phyloP scores from a whole-genome alignment of 805 yeast species.

The Starmera quercuum region DNA sequence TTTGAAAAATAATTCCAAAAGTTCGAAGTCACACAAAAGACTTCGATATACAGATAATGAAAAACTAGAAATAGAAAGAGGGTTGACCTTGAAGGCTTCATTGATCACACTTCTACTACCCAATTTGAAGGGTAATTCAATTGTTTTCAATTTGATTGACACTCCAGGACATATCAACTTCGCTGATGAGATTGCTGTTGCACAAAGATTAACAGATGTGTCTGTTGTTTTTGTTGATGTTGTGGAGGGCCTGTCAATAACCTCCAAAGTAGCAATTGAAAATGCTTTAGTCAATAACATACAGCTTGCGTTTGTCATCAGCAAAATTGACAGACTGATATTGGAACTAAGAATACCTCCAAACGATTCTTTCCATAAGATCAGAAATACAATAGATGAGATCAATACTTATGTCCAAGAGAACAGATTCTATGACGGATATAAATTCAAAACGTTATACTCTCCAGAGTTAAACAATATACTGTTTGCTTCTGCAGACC shows the following conservation, averaged over 20 bases:
- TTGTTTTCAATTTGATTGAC: slow-evolving; percentile 61
- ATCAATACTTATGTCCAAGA: slow-evolving; percentile 47
- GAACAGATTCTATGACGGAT: slow-evolving; percentile 19
- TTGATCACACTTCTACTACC: slow-evolving; percentile 56
- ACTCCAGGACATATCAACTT: slow-evolving; percentile 92
- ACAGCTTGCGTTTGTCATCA: slow-evolving; percentile 55
- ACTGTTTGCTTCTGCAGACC: slow-evolving; percentile 61
- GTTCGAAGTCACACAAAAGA: slow-evolving; percentile 54
- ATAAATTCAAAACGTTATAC: slow-evolving; percentile 17
- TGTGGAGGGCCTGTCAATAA: slow-evolving; percentile 72
- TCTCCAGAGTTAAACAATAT: slow-evolving; percentile 66
- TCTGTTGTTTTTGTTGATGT: slow-evolving; percentile 70
- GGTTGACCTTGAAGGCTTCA: slow-evolving; percentile 55
- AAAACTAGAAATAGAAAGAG: slow-evolving; percentile 61
- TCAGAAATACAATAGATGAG: slow-evolving; percentile 51
- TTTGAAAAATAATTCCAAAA: slow-evolving; percentile 43
- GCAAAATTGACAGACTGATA: slow-evolving; percentile 81
- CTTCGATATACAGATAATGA: slow-evolving; percentile 70
- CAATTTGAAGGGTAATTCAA: slow-evolving; percentile 45
- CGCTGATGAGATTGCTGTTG: slow-evolving; percentile 59
- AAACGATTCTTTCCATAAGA: slow-evolving; percentile 60
- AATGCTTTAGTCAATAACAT: slow-evolving; percentile 43
- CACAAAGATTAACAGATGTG: slow-evolving; percentile 56
- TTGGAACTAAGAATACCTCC: slow-evolving; percentile 75
- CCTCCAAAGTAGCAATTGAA: slow-evolving; percentile 43